Base-by-base conservation (phyloP, 139 green algal genomes). In the Chlamydomonas sp. region DNA sequence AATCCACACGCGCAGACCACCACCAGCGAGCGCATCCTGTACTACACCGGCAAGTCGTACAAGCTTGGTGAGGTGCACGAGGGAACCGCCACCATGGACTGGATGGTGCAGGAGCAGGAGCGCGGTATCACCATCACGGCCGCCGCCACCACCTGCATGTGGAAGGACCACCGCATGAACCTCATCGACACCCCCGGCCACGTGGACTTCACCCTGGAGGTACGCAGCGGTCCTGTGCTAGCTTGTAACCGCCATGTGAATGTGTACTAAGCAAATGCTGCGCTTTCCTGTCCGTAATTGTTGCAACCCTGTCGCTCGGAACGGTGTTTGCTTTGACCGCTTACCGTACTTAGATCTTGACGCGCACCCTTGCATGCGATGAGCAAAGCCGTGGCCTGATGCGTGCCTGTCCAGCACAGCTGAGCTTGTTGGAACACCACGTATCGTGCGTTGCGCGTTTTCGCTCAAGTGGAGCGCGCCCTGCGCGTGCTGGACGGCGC, bases 1-100 rank as follows among this genome's bases (percentile, higher is more conserved):
- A 18, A 3, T 31, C 18, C 9, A 4, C 72, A 6, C 31, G 1
- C 77, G 67, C 92, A 99, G 95, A 99, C 98, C 77, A 99, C 98
- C 68, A 99, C 97, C 81, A 99, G 96, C 14, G 98, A 99, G 95
- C 97, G 98, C 85, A 94, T 99, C 73, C 95, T 99, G 68, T 99
- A 96, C 95, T 99, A 99, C 97, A 99, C 98, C 0, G 98, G 98
- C 89, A 97, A 97, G 91, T 97, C 92, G 6, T 99, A 99, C 95
- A 99, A 99, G 95, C 99, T 99, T 87, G 98, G 98, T 18, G 98
- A 99, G 93, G 98, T 99, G 89, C 98, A 99, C 89, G 98, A 99
- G 92, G 98, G 98, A 85, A 97, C 94, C 8, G 98, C 98, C 83
- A 99, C 97, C 71, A 99, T 99, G 98, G 98, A 99, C 94, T 99